phyloP scores from a whole-genome alignment of 768 basidiomycete genomes.

The Pulveroboletus sp. region DNA sequence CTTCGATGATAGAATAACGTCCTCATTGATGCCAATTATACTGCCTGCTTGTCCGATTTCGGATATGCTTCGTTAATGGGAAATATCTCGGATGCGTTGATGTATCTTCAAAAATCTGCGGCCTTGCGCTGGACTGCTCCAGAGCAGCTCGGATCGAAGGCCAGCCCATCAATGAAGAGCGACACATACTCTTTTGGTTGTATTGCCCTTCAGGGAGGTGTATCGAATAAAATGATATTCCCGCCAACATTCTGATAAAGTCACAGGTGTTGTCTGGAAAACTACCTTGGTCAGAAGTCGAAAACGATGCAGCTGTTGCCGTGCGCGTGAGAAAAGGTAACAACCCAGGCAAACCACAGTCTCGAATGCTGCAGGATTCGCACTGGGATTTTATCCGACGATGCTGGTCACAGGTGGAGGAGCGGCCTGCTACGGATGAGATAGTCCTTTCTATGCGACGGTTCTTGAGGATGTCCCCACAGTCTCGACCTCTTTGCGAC shows the following conservation, averaged over 20 bases:
- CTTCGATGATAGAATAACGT: slow-evolving; percentile 14
- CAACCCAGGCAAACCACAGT: slow-evolving; percentile 3
- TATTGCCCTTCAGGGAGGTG: slow-evolving; percentile 26
- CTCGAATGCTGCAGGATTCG: background rate
- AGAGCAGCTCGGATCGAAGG: slow-evolving; percentile 28
- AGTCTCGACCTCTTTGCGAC: background rate
- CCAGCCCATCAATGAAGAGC: slow-evolving; percentile 1
- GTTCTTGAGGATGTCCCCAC: background rate
- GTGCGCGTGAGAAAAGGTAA: slow-evolving; percentile 5
- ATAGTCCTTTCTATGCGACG: background rate
- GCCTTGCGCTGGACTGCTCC: slow-evolving; percentile 46
- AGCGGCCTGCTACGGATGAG: background rate
- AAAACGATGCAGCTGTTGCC: background rate
- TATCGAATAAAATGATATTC: background rate
- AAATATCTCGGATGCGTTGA: background rate
- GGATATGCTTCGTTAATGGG: too few species aligned
- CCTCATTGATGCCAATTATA: slow-evolving; percentile 16
- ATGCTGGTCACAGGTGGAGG: slow-evolving; percentile 2
- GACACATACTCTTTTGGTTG: slow-evolving; percentile 28
- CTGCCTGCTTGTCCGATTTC: slow-evolving; percentile 43
- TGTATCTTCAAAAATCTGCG: slow-evolving; percentile 18
- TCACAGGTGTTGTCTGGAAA: slow-evolving; percentile 24
- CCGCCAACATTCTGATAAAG: accelerated
- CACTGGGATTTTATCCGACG: slow-evolving; percentile 9
- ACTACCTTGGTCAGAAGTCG: slow-evolving; percentile 10